Percentiles rank a stretch among this genome's conserved stretches.
phyloP scores from a whole-genome alignment of 139 green algal species.

The Trebouxia sp. region DNA sequence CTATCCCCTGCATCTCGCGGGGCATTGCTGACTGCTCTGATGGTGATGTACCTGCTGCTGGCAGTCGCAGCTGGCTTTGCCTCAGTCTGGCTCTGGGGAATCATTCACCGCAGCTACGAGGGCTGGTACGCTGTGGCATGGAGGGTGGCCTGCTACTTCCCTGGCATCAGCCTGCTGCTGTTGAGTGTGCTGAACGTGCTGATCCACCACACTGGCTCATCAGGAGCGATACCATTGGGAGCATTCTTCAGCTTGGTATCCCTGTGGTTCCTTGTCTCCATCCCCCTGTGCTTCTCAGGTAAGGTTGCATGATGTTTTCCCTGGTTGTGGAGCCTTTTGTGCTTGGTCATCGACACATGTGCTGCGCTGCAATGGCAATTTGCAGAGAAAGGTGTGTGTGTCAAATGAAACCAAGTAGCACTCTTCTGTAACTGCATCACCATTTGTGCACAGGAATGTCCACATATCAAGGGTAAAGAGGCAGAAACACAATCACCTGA shows the following conservation, averaged over 20 bases:
- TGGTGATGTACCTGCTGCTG: conserved; percentile 87
- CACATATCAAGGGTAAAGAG: no score
- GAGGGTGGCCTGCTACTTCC: conserved; percentile 78
- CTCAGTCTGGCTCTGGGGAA: conserved; percentile 80
- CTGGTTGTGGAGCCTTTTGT: background rate
- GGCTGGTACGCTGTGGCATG: conserved; percentile 64
- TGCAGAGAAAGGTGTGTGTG: no score
- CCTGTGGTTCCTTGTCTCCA: conserved; percentile 89
- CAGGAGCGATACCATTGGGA: conserved; percentile 81
- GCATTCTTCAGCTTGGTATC: conserved; percentile 88
- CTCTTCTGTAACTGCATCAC: no score
- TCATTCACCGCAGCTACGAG: conserved; percentile 77
- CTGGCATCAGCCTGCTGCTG: conserved; percentile 72
- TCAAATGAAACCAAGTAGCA: no score
- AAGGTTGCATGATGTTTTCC: background rate
- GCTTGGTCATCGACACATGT: no score
- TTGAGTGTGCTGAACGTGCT: conserved; percentile 76
- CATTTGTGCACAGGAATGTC: no score
- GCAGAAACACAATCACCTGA: no score
- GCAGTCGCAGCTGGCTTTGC: conserved; percentile 66
- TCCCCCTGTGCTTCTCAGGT: conserved; percentile 73
- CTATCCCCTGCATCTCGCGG: conserved; percentile 89
- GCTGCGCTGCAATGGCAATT: no score
- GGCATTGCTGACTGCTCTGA: conserved; percentile 82
- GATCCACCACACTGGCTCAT: conserved; percentile 75